Conservation (phyloP, 805 yeast genomes). For the Cephaloascus albidus region DNA sequence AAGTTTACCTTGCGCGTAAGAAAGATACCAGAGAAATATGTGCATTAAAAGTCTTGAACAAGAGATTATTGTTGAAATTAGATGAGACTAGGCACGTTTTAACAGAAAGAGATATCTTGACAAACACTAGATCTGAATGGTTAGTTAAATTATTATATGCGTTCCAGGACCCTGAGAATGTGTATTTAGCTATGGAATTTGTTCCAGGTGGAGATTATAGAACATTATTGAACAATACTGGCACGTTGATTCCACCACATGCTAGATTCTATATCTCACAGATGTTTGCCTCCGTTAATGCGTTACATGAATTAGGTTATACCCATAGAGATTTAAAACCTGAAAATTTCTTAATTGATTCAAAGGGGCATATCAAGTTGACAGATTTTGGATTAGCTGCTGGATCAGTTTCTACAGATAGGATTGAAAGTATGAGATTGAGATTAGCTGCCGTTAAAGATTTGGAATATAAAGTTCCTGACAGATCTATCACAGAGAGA, state of each 20-base stretch:
- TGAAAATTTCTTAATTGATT: slow-evolving; percentile 83
- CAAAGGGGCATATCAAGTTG: slow-evolving; percentile 83
- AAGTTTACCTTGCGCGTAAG: slow-evolving; percentile 92
- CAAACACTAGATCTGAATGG: slow-evolving; percentile 97
- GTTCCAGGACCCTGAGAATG: slow-evolving; percentile 85
- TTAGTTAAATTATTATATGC: slow-evolving; percentile 88
- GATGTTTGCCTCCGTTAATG: slow-evolving; percentile 93
- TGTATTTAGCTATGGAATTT: slow-evolving; percentile 95
- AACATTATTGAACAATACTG: slow-evolving; percentile 87
- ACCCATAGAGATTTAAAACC: slow-evolving; percentile 97
- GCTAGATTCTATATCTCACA: slow-evolving; percentile 92
- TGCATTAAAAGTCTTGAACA: slow-evolving; percentile 87
- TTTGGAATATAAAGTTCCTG: slow-evolving; percentile 52
- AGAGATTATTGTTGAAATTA: slow-evolving; percentile 73
- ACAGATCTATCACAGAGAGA: slow-evolving; percentile 77
- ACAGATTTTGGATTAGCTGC: slow-evolving; percentile 98
- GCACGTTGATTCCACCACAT: slow-evolving; percentile 86
- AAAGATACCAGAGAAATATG: slow-evolving; percentile 91
- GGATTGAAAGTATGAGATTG: slow-evolving; percentile 87
- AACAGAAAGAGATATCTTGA: slow-evolving; percentile 92
- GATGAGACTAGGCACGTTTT: slow-evolving; percentile 94
- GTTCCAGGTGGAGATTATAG: slow-evolving; percentile 99
- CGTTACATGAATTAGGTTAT: slow-evolving; percentile 89
- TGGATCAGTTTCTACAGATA: slow-evolving; percentile 85
- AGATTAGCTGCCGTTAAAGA: slow-evolving; percentile 63